A percentile compares a stretch with the other conserved stretches of the same genome.
Conservation (phyloP, 1,284 basidiomycete genomes). For the Apiotrichum sp. region DNA sequence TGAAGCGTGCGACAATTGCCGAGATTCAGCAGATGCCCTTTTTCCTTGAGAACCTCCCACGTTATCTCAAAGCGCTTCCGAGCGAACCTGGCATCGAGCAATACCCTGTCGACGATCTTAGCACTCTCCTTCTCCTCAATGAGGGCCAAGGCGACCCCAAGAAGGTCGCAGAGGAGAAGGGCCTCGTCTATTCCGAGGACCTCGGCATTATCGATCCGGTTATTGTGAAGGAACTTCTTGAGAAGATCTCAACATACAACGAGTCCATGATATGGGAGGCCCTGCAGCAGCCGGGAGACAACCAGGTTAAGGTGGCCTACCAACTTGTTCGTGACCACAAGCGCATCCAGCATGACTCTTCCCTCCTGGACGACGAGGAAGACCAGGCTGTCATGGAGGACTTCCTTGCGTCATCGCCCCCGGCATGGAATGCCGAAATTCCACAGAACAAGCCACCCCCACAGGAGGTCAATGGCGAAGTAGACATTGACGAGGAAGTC, state of each 20-base stretch:
- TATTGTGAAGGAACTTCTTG: conserved; percentile 74
- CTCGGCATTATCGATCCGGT: conserved; percentile 84
- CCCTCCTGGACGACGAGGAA: conserved; percentile 36
- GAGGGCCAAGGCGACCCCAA: conserved; percentile 41
- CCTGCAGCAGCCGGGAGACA: conserved; percentile 76
- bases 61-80: conserved; percentile 78
- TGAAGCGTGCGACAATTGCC: conserved; percentile 83
- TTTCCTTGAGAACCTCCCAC: conserved; percentile 75
- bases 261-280: conserved; percentile 81
- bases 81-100: conserved; percentile 57
- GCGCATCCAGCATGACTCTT: conserved; percentile 66
- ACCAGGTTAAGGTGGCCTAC: conserved; percentile 95
- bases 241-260: conserved; percentile 67
- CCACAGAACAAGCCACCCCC: conserved; percentile 3
- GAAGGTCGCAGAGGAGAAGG: conserved; percentile 43
- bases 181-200: conserved; percentile 48
- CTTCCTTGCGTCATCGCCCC: conserved; percentile 51
- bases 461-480: conserved; percentile 37
- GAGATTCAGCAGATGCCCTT: conserved; percentile 85
- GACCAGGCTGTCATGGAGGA: conserved; percentile 49
- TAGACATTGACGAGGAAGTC: conserved; percentile 55
- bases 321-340: conserved; percentile 86
- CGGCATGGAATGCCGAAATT: conserved; percentile 51
- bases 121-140: conserved; percentile 36
- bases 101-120: conserved; percentile 43